Evolutionary conservation across 768 basidiomycete species (phyloP).

Genomic region (Termitomyces sp.): DNA sequence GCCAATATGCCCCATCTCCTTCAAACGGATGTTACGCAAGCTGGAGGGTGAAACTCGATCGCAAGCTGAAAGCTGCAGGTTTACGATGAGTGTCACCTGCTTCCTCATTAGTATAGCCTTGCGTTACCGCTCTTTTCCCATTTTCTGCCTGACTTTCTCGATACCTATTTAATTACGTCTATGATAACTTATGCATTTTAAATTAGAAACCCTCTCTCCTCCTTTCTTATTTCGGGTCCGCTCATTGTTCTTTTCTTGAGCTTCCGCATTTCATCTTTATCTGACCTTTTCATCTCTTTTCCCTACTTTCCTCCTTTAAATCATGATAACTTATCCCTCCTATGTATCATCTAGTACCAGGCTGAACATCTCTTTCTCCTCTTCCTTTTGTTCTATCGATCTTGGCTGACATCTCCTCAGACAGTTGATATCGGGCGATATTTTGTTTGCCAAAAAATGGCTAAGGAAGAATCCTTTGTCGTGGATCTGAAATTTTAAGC

Average conservation of each 20-base stretch:
- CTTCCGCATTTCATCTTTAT: not conserved
- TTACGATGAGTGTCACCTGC: conserved; percentile 21
- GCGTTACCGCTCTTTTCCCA: not conserved
- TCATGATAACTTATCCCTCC: not conserved
- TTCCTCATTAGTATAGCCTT: conserved; percentile 6
- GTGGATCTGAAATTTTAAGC: not conserved
- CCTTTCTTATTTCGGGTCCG: not conserved
- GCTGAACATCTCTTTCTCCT: not conserved
- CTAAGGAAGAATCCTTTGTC: not conserved
- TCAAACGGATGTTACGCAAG: conserved; percentile 61
- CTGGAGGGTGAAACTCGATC: conserved; percentile 57
- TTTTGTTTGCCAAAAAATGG: not conserved
- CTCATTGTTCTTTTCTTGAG: not conserved
- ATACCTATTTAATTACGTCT: conserved; percentile 1
- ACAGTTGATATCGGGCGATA: not conserved
- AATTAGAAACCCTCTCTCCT: not conserved
- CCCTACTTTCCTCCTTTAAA: not conserved
- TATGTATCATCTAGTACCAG: not conserved
- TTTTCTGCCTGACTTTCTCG: not conserved
- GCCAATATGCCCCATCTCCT: conserved; percentile 59
- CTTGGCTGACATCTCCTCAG: not conserved
- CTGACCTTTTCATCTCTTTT: not conserved
- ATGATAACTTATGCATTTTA: not conserved
- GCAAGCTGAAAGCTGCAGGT: conserved; percentile 40
- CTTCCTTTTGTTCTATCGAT: not conserved